Evolutionary conservation across 2,329 filamentous ascomycete species (phyloP).

Genomic region (Xylaria hypoxylon): DNA sequence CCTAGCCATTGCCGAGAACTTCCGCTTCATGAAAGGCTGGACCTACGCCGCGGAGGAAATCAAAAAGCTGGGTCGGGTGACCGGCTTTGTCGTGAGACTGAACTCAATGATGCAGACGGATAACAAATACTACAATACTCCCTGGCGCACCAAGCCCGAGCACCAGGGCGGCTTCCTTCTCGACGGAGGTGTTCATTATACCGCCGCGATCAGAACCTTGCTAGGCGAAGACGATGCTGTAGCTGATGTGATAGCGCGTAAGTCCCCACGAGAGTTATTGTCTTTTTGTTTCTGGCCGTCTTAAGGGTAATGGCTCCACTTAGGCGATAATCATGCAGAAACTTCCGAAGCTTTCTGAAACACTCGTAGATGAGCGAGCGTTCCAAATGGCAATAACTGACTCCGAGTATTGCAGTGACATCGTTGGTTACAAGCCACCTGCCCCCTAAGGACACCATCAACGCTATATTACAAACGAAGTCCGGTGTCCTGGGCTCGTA

Average conservation of each 20-base stretch:
- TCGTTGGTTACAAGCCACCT: constrained; percentile 66
- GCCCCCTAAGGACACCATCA: constrained; percentile 74
- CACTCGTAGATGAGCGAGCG: background rate
- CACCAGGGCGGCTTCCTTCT: constrained; percentile 83
- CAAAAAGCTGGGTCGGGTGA: constrained; percentile 63
- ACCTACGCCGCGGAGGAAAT: constrained; percentile 62
- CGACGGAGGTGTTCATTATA: constrained; percentile 79
- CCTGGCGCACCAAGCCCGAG: constrained; percentile 75
- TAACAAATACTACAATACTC: constrained; percentile 63
- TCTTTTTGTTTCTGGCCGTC: background rate
- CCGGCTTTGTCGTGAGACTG: constrained; percentile 62
- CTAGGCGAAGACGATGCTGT: constrained; percentile 62
- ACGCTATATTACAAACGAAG: constrained; percentile 66
- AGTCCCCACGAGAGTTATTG: background rate
- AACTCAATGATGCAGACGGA: constrained; percentile 52
- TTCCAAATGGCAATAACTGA: background rate
- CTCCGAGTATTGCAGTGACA: constrained; percentile 53
- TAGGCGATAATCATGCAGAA: background rate
- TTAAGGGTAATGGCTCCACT: background rate
- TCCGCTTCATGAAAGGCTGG: constrained; percentile 71
- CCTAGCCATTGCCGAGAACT: constrained; percentile 78
- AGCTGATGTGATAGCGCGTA: constrained; percentile 61
- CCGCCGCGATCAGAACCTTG: constrained; percentile 71
- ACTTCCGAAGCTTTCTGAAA: background rate
- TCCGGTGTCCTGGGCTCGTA: constrained; percentile 69